Conservation (phyloP, 306 rosid genomes). For the Sesbania bispinosa region DNA sequence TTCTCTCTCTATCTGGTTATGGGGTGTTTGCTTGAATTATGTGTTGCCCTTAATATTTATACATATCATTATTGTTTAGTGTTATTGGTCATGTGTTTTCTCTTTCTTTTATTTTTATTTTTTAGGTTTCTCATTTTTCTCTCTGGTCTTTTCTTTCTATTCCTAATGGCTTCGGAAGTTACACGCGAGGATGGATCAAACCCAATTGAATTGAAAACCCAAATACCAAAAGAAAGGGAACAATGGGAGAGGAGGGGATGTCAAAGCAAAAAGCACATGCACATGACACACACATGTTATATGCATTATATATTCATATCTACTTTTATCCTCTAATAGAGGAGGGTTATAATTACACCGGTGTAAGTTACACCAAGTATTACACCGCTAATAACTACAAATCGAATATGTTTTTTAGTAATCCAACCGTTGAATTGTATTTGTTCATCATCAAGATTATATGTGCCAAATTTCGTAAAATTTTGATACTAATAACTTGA, state of each 20-base stretch:
- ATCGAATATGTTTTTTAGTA: too few species aligned
- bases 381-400: too few species aligned
- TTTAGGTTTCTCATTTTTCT: not conserved
- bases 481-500: too few species aligned
- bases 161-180: slow-evolving; percentile 23
- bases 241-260: not conserved
- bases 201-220: not conserved
- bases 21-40: slow-evolving; percentile 17
- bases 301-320: not conserved
- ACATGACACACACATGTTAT: not conserved
- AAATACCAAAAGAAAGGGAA: not conserved
- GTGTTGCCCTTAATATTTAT: slow-evolving; percentile 13
- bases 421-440: too few species aligned
- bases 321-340: too few species aligned
- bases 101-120: not conserved
- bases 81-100: not conserved
- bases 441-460: too few species aligned
- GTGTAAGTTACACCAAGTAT: too few species aligned
- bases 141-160: not conserved
- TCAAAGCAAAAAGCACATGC: not conserved
- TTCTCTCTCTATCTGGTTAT: slow-evolving; percentile 9
- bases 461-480: too few species aligned
- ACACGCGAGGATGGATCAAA: slow-evolving; percentile 22
- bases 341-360: too few species aligned
- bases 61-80: not conserved